Evolutionary conservation across 2,329 filamentous ascomycete genomes (phyloP), one percentile per base, ranked within the genome.

Genomic region (Cadophora sp.): DNA sequence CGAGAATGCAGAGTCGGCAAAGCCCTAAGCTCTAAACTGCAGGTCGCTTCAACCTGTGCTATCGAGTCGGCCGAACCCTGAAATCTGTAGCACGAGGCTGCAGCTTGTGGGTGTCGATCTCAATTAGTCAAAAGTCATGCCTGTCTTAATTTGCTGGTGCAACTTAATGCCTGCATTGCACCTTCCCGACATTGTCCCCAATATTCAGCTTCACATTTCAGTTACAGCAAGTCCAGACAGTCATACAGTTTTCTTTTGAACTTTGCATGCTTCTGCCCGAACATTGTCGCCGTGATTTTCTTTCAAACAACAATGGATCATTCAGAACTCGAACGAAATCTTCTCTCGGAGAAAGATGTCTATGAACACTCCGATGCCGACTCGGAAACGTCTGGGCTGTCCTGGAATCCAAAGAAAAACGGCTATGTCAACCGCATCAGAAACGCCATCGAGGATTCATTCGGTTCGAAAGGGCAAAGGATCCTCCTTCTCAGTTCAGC

Each of bases 231-330:
- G n/a, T 48, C 45, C 45, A 48, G n/a, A 22, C n/a, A 22, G 45
- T 48, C n/a, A 48, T 48, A 13, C 14, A 13, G 6, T 50, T 2
- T 50, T 24, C 47, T 14, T 27, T 27, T 14, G 11, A 24, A 14
- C 20, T n/a, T 9, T 50, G 22, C 22, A 27, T 24, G 22, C 47
- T 27, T 18, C 11, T 50, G 45, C n/a, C 22, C 27, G 47, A 50
- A 9, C 18, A 50, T 50, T 9, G 8, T 14, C 20, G 20, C 20
- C 47, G 47, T 27, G 47, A 50, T 27, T 27, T 27, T 50, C 20
- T 50, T 27, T 50, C 20, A 27, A 50, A 24, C 22, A 50, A 50
- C 47, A 50, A 50, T 50, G 47, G 22, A 50, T 50, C 47, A 50
- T 14, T 50, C 47, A 24, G 47, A 50, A 27, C 16, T 27, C 11